phyloP scores from a whole-genome alignment of 495 filamentous ascomycete genomes.

The Penicillium argentinense region DNA sequence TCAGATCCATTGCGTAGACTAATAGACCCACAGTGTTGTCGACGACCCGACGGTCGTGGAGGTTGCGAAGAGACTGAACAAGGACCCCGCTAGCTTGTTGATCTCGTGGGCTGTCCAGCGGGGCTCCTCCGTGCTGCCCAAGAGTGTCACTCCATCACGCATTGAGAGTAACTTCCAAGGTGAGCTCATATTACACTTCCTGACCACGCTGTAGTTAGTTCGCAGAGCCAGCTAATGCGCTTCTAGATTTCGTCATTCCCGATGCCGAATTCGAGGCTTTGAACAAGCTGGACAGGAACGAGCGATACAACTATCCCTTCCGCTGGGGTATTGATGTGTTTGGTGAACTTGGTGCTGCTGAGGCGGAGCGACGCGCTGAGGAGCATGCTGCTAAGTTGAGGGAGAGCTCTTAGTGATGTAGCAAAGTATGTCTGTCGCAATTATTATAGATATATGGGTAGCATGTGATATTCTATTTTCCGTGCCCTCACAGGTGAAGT shows the following conservation, averaged over 20 bases:
- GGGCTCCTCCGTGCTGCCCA: slow-evolving; percentile 58
- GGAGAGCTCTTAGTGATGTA: background rate
- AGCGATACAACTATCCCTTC: slow-evolving; percentile 52
- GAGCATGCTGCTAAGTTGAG: slow-evolving; percentile 44
- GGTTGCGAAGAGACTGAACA: slow-evolving; percentile 65
- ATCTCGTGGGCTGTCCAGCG: slow-evolving; percentile 82
- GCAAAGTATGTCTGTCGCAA: no score
- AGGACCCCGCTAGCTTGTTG: slow-evolving; percentile 69
- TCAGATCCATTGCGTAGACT: slow-evolving; percentile 6
- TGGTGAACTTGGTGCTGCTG: slow-evolving; percentile 46
- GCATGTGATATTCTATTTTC: no score
- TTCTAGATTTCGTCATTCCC: slow-evolving; percentile 47
- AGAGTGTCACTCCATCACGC: slow-evolving; percentile 57
- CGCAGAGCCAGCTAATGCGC: slow-evolving; percentile 1
- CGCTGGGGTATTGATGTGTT: slow-evolving; percentile 53
- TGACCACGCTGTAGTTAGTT: background rate
- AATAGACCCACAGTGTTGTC: slow-evolving; percentile 34
- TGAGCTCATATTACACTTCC: slow-evolving; percentile 1
- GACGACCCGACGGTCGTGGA: slow-evolving; percentile 61
- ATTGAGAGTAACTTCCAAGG: slow-evolving; percentile 60
- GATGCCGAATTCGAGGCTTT: slow-evolving; percentile 46
- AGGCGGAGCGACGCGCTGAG: slow-evolving; percentile 43
- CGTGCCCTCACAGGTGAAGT: no score
- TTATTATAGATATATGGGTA: no score
- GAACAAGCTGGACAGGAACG: slow-evolving; percentile 43